Percentiles rank a stretch among this genome's conserved stretches.
phyloP scores from a whole-genome alignment of 2,329 filamentous ascomycete genomes.

The Xylaria sp. region DNA sequence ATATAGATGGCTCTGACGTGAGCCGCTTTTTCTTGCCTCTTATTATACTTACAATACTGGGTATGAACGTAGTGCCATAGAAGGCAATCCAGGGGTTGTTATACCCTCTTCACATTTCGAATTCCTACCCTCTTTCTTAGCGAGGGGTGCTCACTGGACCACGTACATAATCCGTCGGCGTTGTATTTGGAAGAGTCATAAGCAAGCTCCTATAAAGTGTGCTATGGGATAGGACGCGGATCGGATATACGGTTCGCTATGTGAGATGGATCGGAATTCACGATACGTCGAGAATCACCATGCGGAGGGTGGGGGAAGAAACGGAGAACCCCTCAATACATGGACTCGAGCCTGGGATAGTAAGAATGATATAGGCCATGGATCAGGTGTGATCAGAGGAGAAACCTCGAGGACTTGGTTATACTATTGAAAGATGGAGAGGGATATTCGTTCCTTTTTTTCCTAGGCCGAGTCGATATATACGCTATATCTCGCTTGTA shows the following conservation, averaged over 20 bases:
- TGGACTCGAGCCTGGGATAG: too few species aligned
- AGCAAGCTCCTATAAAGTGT: neutral
- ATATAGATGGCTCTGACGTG: constrained; percentile 15
- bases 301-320: neutral
- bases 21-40: constrained; percentile 14
- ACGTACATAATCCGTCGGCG: constrained; percentile 8
- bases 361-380: neutral
- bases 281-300: neutral
- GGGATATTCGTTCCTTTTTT: constrained; percentile 9
- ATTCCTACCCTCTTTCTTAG: constrained; percentile 5
- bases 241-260: neutral
- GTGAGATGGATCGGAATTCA: neutral
- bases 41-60: too few species aligned
- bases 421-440: neutral
- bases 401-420: neutral
- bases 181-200: constrained; percentile 11
- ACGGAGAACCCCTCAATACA: neutral
- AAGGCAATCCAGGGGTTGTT: neutral
- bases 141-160: constrained; percentile 10
- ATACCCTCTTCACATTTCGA: neutral
- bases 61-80: neutral
- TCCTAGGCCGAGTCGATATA: neutral
- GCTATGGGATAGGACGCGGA: neutral
- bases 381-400: neutral
- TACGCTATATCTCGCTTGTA: constrained; percentile 5